Percentiles rank a stretch among this genome's conserved stretches.
These are phyloP conservation scores for Singerocomus inundabilis DNA, from an alignment of 1,284 basidiomycete species.

Conservation along the genomic window DNA sequence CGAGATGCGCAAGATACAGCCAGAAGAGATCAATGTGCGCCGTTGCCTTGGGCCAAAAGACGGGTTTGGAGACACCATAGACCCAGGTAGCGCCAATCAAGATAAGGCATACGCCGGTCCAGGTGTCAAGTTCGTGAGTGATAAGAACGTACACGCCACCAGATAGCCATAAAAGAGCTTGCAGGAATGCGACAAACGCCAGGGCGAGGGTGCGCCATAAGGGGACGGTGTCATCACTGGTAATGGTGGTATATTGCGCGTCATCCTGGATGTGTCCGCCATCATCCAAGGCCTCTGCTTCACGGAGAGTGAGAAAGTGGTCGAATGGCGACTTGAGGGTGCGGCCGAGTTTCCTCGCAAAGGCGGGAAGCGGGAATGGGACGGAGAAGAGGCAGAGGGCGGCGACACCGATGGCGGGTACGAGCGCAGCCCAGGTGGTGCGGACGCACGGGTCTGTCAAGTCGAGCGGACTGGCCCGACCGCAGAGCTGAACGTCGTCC, in stretches of 20 bases:
- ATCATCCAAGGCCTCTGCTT: constrained; percentile 45
- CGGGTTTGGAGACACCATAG: constrained; percentile 44
- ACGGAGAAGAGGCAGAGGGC: constrained; percentile 43
- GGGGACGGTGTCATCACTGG: constrained; percentile 32
- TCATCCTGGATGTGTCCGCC: neutral
- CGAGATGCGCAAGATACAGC: constrained; percentile 40
- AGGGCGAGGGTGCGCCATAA: constrained; percentile 59
- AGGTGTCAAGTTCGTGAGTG: constrained; percentile 23
- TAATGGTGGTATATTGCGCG: neutral
- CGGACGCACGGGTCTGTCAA: constrained; percentile 53
- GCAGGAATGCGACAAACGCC: constrained; percentile 42
- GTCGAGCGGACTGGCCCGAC: constrained; percentile 39
- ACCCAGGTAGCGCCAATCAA: constrained; percentile 45
- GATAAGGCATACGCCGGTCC: constrained; percentile 31
- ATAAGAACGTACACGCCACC: constrained; percentile 39
- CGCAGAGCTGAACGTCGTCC: constrained; percentile 27
- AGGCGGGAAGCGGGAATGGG: constrained; percentile 32
- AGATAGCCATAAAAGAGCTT: constrained; percentile 45
- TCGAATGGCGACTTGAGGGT: constrained; percentile 31
- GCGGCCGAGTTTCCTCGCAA: constrained; percentile 13
- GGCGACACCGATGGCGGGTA: constrained; percentile 50
- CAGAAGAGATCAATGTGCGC: constrained; percentile 46
- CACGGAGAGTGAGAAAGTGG: constrained; percentile 44
- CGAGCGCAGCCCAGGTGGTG: constrained; percentile 52
- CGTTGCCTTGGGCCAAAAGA: constrained; percentile 40